Conservation (phyloP, 805 yeast species). For the Saccharomycodes ludwigii region DNA sequence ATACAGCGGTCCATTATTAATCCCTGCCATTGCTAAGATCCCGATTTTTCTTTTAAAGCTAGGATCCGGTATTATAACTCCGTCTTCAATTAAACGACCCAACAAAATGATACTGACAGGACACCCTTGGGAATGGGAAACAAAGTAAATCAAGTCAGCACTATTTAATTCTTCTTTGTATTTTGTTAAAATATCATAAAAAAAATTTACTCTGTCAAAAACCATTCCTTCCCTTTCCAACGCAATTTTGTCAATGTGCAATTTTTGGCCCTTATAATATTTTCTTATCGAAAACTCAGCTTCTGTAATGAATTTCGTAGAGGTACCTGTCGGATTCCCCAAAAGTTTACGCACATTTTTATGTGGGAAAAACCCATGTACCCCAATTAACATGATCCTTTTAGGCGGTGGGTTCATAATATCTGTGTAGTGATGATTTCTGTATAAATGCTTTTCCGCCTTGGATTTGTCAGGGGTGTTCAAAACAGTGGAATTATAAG, state of each 20-base stretch:
- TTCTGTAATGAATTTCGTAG: constrained; percentile 78
- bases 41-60: constrained; percentile 39
- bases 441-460: constrained; percentile 16
- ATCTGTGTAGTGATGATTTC: too few species aligned
- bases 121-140: constrained; percentile 93
- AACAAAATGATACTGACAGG: constrained; percentile 77
- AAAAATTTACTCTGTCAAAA: constrained; percentile 71
- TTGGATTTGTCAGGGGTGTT: too few species aligned
- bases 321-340: constrained; percentile 96
- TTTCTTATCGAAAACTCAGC: constrained; percentile 68
- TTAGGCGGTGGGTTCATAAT: constrained; percentile 24
- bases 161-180: constrained; percentile 39
- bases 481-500: too few species aligned
- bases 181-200: constrained; percentile 56
- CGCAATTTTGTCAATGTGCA: constrained; percentile 75
- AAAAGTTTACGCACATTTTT: constrained; percentile 71
- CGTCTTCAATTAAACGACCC: constrained; percentile 60
- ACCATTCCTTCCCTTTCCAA: constrained; percentile 89
- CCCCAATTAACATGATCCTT: constrained; percentile 74
- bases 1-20: constrained; percentile 85
- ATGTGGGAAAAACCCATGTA: constrained; percentile 94
- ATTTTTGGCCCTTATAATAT: constrained; percentile 40
- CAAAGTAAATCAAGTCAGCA: constrained; percentile 87
- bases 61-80: constrained; percentile 18
- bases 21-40: constrained; percentile 88